These are phyloP conservation scores for Diaporthe destruens DNA, from an alignment of 2,329 filamentous ascomycete genomes.

Conservation along the genomic window DNA sequence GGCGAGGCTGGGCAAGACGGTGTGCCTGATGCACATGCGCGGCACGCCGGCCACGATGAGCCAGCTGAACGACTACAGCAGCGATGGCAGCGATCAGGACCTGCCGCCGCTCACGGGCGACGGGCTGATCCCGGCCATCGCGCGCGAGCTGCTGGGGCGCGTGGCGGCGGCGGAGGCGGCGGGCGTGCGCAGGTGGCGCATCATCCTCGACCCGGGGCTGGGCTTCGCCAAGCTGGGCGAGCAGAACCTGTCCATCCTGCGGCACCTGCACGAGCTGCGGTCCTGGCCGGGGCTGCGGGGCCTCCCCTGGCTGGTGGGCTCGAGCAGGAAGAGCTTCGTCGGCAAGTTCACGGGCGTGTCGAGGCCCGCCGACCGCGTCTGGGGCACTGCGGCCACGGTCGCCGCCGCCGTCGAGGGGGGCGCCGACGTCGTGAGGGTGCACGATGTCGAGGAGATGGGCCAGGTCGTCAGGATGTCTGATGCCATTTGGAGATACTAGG, in stretches of 20 bases:
- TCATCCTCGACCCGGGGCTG: slow-evolving; percentile 92
- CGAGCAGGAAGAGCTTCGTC: slow-evolving; percentile 91
- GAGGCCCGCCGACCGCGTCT: slow-evolving; percentile 77
- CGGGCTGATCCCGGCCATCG: slow-evolving; percentile 75
- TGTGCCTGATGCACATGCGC: slow-evolving; percentile 93
- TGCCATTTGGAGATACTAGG: slow-evolving; percentile 80
- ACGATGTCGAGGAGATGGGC: slow-evolving; percentile 89
- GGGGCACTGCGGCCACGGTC: slow-evolving; percentile 91
- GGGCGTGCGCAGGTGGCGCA: slow-evolving; percentile 91
- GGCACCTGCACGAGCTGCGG: slow-evolving; percentile 74
- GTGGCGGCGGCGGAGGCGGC: slow-evolving; percentile 81
- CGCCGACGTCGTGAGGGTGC: slow-evolving; percentile 91
- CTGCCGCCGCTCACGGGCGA: slow-evolving; percentile 42
- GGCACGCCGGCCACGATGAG: slow-evolving; percentile 88
- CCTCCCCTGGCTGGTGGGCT: slow-evolving; percentile 89
- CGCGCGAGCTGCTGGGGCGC: slow-evolving; percentile 75
- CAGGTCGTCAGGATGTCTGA: slow-evolving; percentile 89
- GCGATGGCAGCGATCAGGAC: slow-evolving; percentile 54
- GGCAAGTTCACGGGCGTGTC: slow-evolving; percentile 83
- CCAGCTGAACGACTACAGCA: slow-evolving; percentile 74
- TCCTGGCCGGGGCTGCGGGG: slow-evolving; percentile 73
- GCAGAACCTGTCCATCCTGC: slow-evolving; percentile 86
- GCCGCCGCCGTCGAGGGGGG: slow-evolving; percentile 87
- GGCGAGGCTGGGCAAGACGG: slow-evolving; percentile 81
- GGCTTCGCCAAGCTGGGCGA: slow-evolving; percentile 89